Base-by-base conservation (phyloP, 106 monocot species). In the Chionographis japonica region DNA sequence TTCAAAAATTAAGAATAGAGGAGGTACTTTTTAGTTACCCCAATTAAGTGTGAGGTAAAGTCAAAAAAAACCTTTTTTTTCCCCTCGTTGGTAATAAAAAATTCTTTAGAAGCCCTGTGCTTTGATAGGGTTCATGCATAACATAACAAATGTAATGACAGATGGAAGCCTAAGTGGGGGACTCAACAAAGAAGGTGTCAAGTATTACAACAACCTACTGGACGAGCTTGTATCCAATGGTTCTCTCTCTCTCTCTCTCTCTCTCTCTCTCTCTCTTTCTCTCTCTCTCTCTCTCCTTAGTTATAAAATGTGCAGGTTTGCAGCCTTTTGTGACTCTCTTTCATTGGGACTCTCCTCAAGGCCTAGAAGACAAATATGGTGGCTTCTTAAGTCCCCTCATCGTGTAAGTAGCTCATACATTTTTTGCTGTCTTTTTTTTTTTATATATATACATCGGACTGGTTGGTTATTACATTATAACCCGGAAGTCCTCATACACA, bases 331-430 rank as follows among this genome's bases (percentile, higher is more conserved):
- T 79, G 61, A 87, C 87, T 4, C 57, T 91, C 36, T 82, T 84
- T 72, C 91, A 91, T 52, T 91, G 69, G 68, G 91, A 91, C 54
- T 69, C 77, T 8, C 91, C 91, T n/a, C 84, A 91, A 72, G 81
- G 67, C 12, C 67, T 91, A 51, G 91, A 91, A 62, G 84, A 87
- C 49, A 41, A 52, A 58, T 91, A 91, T 54, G 63, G 62, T 14
- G 81, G 91, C 35, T 91, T 84, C 54, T 72, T 81, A 17, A 84
- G 76, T 50, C 51, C 19, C 19, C 61, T 67, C 20, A 84, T 91
- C 14, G 72, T 79, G 91, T 91, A 38, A 77, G 69, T 61, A 52
- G 36, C 46, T 9, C 16, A 17, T 5, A 56, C 0, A 15, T 15
- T 27, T 27, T 27, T 27, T 27, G 27, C 27, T 27, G 27, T 27